phyloP scores from a whole-genome alignment of 2,329 filamentous ascomycete species.

The Fusarium nodosum region DNA sequence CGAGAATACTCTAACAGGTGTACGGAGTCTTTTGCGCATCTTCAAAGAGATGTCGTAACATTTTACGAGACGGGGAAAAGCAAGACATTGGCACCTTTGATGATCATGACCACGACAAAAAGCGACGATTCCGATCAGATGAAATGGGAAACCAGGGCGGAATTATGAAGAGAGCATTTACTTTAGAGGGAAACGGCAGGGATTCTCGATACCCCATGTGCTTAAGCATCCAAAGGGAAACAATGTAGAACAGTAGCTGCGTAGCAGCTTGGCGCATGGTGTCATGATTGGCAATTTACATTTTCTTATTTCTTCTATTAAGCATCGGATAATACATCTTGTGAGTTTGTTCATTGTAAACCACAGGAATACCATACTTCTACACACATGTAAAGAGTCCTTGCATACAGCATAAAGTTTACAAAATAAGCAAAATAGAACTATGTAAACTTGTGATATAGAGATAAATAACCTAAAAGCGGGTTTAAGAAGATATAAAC shows the following conservation, averaged over 20 bases:
- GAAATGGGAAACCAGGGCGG: constrained; percentile 10
- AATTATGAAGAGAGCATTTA: constrained; percentile 39
- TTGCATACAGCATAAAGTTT: too few relatives aligned
- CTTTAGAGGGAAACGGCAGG: constrained; percentile 44
- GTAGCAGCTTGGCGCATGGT: constrained; percentile 39
- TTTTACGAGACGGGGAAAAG: constrained; percentile 37
- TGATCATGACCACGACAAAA: constrained; percentile 39
- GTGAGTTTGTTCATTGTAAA: too few relatives aligned
- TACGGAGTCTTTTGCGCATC: constrained; percentile 78
- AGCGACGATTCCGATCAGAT: constrained; percentile 16
- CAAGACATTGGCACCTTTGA: constrained; percentile 33
- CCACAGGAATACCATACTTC: too few relatives aligned
- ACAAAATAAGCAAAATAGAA: too few relatives aligned
- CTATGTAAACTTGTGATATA: too few relatives aligned
- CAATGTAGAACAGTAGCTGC: constrained; percentile 43
- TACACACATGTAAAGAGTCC: too few relatives aligned
- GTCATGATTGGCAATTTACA: constrained; percentile 39
- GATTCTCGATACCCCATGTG: constrained; percentile 48
- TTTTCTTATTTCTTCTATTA: constrained; percentile 17
- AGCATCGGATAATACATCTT: constrained; percentile 9
- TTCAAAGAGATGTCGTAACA: constrained; percentile 72
- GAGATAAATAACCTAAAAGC: too few relatives aligned
- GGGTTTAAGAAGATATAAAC: too few relatives aligned
- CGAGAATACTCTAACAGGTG: constrained; percentile 82
- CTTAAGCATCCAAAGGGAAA: constrained; percentile 41